Evolutionary conservation across 169 alveolate species (phyloP), one percentile per base, ranked within the genome.

Genomic region (Neospora caninum): DNA sequence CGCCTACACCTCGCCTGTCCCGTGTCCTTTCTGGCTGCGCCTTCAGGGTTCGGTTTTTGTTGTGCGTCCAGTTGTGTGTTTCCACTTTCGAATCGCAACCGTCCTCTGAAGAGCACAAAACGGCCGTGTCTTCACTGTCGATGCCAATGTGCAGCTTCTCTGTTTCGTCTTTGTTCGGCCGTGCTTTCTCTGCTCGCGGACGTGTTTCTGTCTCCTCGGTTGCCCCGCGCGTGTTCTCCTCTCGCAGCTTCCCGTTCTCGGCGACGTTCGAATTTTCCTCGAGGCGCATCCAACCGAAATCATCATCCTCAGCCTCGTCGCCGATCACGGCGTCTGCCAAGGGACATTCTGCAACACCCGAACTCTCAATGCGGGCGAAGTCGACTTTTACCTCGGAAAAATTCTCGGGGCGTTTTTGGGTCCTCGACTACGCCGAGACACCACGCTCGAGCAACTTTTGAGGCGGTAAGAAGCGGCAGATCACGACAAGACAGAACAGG

Each of bases 321-420:
- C 89, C 6, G 94, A 91, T 39, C 88, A 73, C 41, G 94, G 94
- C 53, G 83, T 91, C 69, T 34, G 82, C 1, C 89, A 87, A 20
- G 91, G 58, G 36, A 54, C 94, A 0, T 91, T 91, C 78, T 80
- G 91, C 42, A 22, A 70, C 45, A 13, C 82, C 25, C 31, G 38
- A 4, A 36, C n/a, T 9, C 82, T 91, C 27, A 29, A 87, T 16
- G 64, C 91, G 22, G 20, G 89, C 16, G 94, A 91, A 41, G 73
- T 78, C 20, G 38, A 45, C 73, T 91, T 91, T 49, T 91, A 53
- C 88, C 70, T 91, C 31, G 87, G 88, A 4, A 7, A 42, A 9
- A 42, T 49, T 43, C 88, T 91, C 36, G 88, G 80, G 38, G 49
- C 39, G 22, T 91, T 91, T 53, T 54, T 91, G 7, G 93, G 93